These are phyloP conservation scores for Cytospora piceae DNA, from an alignment of 2,329 filamentous ascomycete species.

Conservation along the genomic window DNA sequence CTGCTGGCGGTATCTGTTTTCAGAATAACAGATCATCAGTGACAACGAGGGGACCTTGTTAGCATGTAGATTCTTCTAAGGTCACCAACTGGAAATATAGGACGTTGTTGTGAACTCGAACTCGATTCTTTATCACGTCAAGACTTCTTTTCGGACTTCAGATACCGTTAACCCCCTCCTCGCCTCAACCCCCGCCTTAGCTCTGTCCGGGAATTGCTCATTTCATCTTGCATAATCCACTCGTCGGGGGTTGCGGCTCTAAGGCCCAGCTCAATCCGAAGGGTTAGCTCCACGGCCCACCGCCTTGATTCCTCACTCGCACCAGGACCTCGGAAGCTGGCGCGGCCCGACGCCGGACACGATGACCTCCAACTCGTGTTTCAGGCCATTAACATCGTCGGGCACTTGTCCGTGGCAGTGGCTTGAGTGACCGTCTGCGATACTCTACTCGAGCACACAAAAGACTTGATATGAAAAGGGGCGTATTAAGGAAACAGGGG, in stretches of 20 bases:
- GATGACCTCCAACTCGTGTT: not conserved
- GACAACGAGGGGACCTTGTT: not conserved
- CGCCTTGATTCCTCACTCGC: not conserved
- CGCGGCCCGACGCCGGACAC: not conserved
- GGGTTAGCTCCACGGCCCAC: not conserved
- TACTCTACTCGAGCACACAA: slow-evolving; percentile 3
- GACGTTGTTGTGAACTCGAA: not conserved
- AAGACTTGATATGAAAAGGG: not conserved
- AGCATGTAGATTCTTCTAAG: not conserved
- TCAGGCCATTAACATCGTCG: not conserved
- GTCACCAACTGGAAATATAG: not conserved
- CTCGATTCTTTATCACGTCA: not conserved
- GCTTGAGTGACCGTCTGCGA: not conserved
- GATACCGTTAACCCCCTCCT: not conserved
- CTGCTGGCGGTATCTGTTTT: not conserved
- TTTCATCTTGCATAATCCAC: not conserved
- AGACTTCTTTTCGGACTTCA: not conserved
- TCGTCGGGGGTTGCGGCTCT: not conserved
- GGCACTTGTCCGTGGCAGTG: slow-evolving; percentile 25
- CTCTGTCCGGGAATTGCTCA: not conserved
- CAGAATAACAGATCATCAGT: not conserved
- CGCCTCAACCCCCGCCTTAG: not conserved
- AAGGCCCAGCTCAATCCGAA: not conserved
- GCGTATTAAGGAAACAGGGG: slow-evolving; percentile 39
- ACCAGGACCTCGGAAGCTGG: not conserved